Base-by-base conservation (phyloP, 306 rosid genomes). In the Hippophae tibetana region DNA sequence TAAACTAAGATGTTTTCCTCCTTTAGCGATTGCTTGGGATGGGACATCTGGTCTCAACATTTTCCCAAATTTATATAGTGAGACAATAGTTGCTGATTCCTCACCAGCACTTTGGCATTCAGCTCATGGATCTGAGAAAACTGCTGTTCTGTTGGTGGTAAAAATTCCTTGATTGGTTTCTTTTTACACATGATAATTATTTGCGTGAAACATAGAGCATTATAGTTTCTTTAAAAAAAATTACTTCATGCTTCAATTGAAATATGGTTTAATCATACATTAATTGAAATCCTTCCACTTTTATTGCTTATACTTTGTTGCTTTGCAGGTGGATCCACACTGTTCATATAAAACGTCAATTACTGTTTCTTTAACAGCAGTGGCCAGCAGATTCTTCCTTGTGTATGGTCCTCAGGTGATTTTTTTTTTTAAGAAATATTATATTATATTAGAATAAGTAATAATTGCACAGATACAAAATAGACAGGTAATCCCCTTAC, bases 11-110 rank as follows among this genome's bases (percentile, higher is more conserved):
- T 93, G 99, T 81, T 93, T 93, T 67, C 99, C 99, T 38, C 97
- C 99, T 65, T 81, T 84, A 61, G 99, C 95, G 51, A 81, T 93
- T 43, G 97, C 87, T 61, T 93, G 96, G 96, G 99, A 93, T 78
- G 82, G 78, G n/a, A 80, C 71, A 63, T 77, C 95, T 67, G 97
- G 99, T 66, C 93, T 93, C 78, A 84, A 88, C 58, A 67, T 84
- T 70, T 93, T 78, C 75, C 95, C 90, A 43, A 84, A 88, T 77
- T 64, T 93, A 76, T 68, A 70, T 52, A 75, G 84, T 44, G 86
- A 84, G 69, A 84, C 79, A 18, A 72, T 93, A 69, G 66, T 88
- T 60, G 99, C 88, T 66, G 99, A 93, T 75, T 88, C 99, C 67
- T 80, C 90, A 40, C 88, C 99, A 44, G 87, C 80, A 4, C 84